Base-by-base conservation (phyloP, 352 stramenopile species). In the Pythium brassicae region DNA sequence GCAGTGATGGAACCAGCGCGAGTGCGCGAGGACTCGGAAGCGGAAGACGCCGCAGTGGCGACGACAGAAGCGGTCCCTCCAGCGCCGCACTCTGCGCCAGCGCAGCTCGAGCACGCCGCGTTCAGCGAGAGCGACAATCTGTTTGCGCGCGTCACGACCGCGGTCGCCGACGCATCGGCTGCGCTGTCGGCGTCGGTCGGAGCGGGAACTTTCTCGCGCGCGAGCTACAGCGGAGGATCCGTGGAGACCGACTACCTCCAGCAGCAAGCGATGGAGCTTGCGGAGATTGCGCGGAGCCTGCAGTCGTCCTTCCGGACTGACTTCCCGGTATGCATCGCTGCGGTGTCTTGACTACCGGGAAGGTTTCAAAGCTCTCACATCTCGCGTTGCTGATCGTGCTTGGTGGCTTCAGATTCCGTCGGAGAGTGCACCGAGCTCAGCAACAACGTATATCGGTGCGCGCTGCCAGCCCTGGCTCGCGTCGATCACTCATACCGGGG, bases 231-330 rank as follows among this genome's bases (percentile, higher is more conserved):
- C 34, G 15, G n/a, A 11, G 22, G 27, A 4, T 29, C 34, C 2
- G 49, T 39, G n/a, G 61, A 55, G 43, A 82, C 78, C 55, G 71
- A 81, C 10, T 72, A 71, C 54, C 64, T 85, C 35, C 69, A 87
- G 59, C 72, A 81, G 48, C 72, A 86, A 59, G 71, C 76, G 15
- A 80, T 82, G 58, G 78, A 89, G 58, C 61, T 89, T 14, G 76
- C 71, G 0, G 78, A 85, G 50, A 83, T 87, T 40, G 76, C 78
- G 14, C 70, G 77, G 20, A 89, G 70, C 47, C 53, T 89, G 45
- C 74, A 89, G 59, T 85, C 76, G 29, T 74, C 70, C 4, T 82
- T 78, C 43, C 61, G 63, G 1, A 43, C 60, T 17, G 60, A 66
- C 49, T 58, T 55, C 23, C 29, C 54, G 29, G 54, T 65, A 37